These are phyloP conservation scores for Sporothrix euskadiensis DNA, from an alignment of 2,329 filamentous ascomycete genomes.

Conservation along the genomic window DNA sequence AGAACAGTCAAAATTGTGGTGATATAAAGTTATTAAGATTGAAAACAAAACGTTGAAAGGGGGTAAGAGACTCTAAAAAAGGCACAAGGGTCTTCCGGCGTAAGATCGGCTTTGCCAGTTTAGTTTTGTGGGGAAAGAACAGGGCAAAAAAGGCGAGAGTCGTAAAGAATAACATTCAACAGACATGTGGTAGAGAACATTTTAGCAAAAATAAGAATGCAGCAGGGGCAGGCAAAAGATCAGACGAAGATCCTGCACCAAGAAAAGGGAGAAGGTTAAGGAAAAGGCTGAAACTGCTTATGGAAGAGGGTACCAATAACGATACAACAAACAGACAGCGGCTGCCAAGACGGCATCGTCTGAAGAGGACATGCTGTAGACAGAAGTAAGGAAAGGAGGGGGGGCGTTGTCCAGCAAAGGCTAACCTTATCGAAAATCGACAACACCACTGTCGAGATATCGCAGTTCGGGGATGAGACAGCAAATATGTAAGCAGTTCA, in stretches of 20 bases:
- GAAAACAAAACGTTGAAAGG: not conserved
- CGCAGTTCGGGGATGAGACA: not conserved
- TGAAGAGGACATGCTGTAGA: not conserved
- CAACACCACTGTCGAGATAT: not conserved
- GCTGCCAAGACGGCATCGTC: not conserved
- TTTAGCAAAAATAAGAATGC: conserved; percentile 3
- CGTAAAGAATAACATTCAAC: not conserved
- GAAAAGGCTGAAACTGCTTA: not conserved
- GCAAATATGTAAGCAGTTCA: not conserved
- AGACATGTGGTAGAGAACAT: not conserved
- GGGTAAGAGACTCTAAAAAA: not conserved
- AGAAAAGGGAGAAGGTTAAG: not conserved
- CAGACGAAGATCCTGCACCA: conserved; percentile 21
- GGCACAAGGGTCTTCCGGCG: conserved; percentile 23
- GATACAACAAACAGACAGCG: not conserved
- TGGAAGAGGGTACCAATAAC: not conserved
- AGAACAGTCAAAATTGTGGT: no score
- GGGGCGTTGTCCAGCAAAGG: not conserved
- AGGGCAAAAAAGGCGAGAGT: not conserved
- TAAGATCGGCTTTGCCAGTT: conserved; percentile 23
- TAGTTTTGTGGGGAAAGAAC: conserved; percentile 7
- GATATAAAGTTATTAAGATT: not conserved
- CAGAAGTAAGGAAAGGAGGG: not conserved
- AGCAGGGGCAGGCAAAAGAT: conserved; percentile 17
- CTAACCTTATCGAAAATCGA: not conserved